Base-by-base conservation (phyloP, 768 basidiomycete genomes). In the Leucosporidium creatinivorum region DNA sequence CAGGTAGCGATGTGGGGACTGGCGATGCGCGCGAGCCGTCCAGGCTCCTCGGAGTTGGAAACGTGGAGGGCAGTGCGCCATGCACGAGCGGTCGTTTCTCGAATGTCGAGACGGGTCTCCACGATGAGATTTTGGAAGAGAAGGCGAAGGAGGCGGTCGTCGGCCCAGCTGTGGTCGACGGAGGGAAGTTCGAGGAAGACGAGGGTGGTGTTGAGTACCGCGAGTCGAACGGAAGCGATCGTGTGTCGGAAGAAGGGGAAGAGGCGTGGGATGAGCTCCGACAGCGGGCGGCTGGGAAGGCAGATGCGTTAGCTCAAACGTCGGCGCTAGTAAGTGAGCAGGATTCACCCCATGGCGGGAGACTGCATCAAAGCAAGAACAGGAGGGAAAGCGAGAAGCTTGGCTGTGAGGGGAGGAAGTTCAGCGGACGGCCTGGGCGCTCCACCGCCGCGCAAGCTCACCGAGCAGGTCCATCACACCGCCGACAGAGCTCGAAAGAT, bases 161-260 rank as follows among this genome's bases (percentile, higher is more conserved):
- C 80, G 70, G 94, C 83, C 96, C 96, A 98, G 62, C 87, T 86
- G 73, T 83, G 82, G 12, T 88, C 84, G 52, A 93, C 83, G 0
- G 61, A 63, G 18, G 85, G 78, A 12, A 91, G 88, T 28, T 82
- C 80, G 83, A 96, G 88, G 79, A 98, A 93, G 12, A 88, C 87
- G 63, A 86, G 83, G 15, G 98, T 80, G 0, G 93, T 93, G 67
- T 89, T 87, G 55, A 93, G 89, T 3, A 98, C 93, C 3, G 96
- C 88, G 19, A 93, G 82, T 12, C 96, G 90, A 63, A 99, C 96
- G 68, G 87, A 88, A 1, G 89, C 79, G 74, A 99, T 98, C 0
- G 94, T 93, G 78, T 99, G 96, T 23, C 96, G 89, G 80, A 97
- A 93, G 82, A 94, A 97, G 5, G 94, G 91, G 79, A 91, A 98